Evolutionary conservation across 2,329 filamentous ascomycete species (phyloP).

Genomic region (Reticulascus tulasneorum): DNA sequence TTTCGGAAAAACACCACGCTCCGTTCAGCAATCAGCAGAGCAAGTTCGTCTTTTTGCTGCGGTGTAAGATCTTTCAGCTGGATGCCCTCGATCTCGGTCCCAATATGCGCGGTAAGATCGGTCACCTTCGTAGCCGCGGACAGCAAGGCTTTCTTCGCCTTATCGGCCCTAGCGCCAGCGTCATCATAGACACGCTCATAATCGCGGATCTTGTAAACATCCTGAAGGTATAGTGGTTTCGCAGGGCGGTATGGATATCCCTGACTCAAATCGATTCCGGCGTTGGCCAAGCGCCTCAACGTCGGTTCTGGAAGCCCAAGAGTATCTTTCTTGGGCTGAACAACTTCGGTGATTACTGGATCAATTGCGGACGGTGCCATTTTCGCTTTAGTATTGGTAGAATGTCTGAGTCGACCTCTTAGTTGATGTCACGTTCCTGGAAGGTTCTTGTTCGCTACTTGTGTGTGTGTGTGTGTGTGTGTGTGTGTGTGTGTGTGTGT

Average conservation of each 20-base stretch:
- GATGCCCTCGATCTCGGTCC: slow-evolving; percentile 60
- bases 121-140: slow-evolving; percentile 60
- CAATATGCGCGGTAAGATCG: slow-evolving; percentile 57
- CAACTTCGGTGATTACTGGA: slow-evolving; percentile 59
- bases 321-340: slow-evolving; percentile 58
- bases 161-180: slow-evolving; percentile 60
- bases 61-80: slow-evolving; percentile 59
- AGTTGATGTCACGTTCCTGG: no score
- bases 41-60: slow-evolving; percentile 59
- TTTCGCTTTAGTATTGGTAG: neutral
- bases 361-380: slow-evolving; percentile 58
- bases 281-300: slow-evolving; percentile 58
- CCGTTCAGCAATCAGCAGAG: slow-evolving; percentile 57
- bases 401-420: no score
- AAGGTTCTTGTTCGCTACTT: no score
- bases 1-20: slow-evolving; percentile 66
- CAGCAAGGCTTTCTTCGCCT: slow-evolving; percentile 57
- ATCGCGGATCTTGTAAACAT: slow-evolving; percentile 63
- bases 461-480: no score
- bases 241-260: slow-evolving; percentile 70
- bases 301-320: slow-evolving; percentile 57
- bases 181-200: slow-evolving; percentile 53
- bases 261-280: slow-evolving; percentile 63
- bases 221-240: slow-evolving; percentile 64
- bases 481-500: no score